Evolutionary conservation across 2,329 filamentous ascomycete genomes (phyloP), one percentile per base, ranked within the genome.

Genomic region (Bipolaris cookei): DNA sequence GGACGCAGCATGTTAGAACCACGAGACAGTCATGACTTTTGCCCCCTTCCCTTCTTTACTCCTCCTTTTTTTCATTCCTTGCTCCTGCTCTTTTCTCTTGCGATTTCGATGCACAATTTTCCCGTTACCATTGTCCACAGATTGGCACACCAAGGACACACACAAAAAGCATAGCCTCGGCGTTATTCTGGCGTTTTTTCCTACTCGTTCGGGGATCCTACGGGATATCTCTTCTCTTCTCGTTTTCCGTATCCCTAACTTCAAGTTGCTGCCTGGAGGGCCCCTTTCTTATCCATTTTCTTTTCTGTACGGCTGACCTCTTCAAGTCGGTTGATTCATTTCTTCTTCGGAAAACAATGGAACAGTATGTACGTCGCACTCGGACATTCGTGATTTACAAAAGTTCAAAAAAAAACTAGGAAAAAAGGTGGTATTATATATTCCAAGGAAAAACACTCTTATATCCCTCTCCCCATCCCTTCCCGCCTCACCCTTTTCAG

Each of bases 1-100:
- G 58, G n/a, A 45, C 48, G 23, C 63, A 65, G 51, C 63, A 65
- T 59, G 59, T 57, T 35, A 43, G 61, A 10, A 45, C 35, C 16
- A 30, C 25, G 32, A 54, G 59, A 35, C 58, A 14, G 10, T 23
- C 34, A 4, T 51, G 56, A 32, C 57, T 35, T 20, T 28, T 28
- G 3, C 25, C 25, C 25, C 6, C 7, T 3, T 28, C 18, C 4
- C 37, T 21, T 20, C 4, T 21, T 18, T 7, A 13, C 6, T 2
- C 37, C 21, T 4, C 5, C 18, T 32, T 21, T 47, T 25, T 4
- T 28, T 28, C 1, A 6, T n/a, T 23, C 6, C 32, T 32, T 32
- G 18, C 7, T 14, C 20, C 2, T 20, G 32, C 3, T 11, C 7
- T 6, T 14, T 14, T 7, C 4, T 50, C 45, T 28, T 57, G 21